Conservation (phyloP, 1,139 yeast species). For the Suhomyces yuchorum region DNA sequence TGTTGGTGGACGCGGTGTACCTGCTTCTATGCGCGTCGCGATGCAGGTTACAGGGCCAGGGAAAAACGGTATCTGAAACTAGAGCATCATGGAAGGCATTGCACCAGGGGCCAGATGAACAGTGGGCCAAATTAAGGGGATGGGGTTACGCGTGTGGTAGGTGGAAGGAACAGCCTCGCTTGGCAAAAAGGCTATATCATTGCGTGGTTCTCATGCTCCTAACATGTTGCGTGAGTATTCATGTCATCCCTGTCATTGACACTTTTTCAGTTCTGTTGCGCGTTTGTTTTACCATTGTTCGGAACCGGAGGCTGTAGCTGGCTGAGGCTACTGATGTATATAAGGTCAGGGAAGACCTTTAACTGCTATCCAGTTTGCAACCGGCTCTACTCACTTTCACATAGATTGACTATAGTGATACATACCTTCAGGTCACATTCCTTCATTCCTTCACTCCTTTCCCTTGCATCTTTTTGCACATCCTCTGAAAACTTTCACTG, state of each 20-base stretch:
- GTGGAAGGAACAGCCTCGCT: background rate
- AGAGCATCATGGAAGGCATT: background rate
- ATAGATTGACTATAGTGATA: too few species aligned
- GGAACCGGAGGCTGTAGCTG: slow-evolving; percentile 3
- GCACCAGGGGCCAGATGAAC: background rate
- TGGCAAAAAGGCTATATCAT: background rate
- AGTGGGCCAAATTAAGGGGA: background rate
- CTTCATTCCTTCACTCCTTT: background rate
- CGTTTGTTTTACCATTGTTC: background rate
- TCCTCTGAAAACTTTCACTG: background rate
- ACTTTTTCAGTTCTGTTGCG: background rate
- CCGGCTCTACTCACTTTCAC: background rate
- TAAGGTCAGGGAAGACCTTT: background rate
- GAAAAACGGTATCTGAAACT: background rate
- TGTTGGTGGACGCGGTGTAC: slow-evolving; percentile 1
- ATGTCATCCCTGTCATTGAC: background rate
- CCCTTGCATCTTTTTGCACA: background rate
- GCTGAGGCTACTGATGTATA: background rate
- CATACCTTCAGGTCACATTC: too few species aligned
- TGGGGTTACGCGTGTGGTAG: background rate
- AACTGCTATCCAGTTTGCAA: background rate
- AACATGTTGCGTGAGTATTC: background rate
- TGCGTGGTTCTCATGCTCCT: background rate
- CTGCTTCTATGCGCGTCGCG: slow-evolving; percentile 4
- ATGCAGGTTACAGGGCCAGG: background rate